Conservation (phyloP, 768 basidiomycete species). For the Candolleomyces aberdarensis region DNA sequence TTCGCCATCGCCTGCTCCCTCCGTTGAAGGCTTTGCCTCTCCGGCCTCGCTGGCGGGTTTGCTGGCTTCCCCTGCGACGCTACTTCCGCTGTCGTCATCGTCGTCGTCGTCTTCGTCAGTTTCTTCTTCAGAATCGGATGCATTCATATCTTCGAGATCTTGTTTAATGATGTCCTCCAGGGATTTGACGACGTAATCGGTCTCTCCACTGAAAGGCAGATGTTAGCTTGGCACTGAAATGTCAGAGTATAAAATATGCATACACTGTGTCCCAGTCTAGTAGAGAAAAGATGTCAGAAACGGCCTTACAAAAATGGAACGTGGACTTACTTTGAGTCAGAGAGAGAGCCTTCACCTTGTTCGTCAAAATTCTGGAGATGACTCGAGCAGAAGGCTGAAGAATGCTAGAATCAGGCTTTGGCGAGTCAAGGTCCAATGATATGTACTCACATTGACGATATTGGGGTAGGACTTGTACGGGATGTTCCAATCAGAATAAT, state of each 20-base stretch:
- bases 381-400: neutral
- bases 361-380: neutral
- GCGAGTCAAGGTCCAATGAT: too few relatives aligned
- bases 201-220: neutral
- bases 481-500: neutral
- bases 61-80: neutral
- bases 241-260: neutral
- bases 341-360: neutral
- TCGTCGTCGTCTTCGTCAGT: neutral
- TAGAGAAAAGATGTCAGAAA: neutral
- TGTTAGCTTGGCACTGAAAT: neutral
- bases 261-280: conserved; percentile 1
- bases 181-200: neutral
- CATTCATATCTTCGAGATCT: neutral
- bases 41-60: neutral
- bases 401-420: neutral
- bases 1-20: neutral
- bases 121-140: neutral
- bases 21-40: neutral
- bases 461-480: neutral
- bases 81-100: neutral
- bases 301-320: conserved; percentile 12
- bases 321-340: conserved; percentile 22
- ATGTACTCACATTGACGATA: too few relatives aligned
- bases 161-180: conserved; percentile 5